These are phyloP conservation scores for Gloeostereum incarnatum DNA, from an alignment of 768 basidiomycete genomes.

Conservation along the genomic window DNA sequence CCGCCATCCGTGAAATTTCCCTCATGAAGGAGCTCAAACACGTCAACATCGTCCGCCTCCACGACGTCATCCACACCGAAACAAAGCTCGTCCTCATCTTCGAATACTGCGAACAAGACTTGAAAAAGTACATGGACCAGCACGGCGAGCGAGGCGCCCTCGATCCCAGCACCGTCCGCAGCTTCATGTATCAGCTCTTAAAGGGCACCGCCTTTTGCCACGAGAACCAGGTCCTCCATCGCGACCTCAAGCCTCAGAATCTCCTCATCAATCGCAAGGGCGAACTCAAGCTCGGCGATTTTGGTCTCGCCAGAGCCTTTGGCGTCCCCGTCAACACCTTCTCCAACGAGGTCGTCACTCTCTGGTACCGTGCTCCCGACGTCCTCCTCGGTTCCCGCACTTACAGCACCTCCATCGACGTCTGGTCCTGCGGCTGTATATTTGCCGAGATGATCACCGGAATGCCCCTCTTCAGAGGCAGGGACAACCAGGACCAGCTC, in stretches of 20 bases:
- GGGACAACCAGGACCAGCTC: constrained; percentile 97
- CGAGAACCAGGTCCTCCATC: constrained; percentile 95
- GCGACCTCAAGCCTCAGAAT: constrained; percentile 98
- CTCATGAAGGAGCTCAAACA: constrained; percentile 99
- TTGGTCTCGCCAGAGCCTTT: constrained; percentile 94
- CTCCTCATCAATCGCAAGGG: constrained; percentile 95
- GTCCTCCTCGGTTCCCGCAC: constrained; percentile 95
- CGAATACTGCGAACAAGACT: constrained; percentile 96
- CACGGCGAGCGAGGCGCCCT: constrained; percentile 94
- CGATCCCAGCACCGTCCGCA: constrained; percentile 82
- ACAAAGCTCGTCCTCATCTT: constrained; percentile 97
- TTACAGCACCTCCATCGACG: constrained; percentile 96
- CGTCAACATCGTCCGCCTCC: constrained; percentile 94
- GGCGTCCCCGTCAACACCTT: constrained; percentile 99
- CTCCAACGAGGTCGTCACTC: constrained; percentile 96
- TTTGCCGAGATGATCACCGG: constrained; percentile 99
- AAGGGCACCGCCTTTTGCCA: constrained; percentile 98
- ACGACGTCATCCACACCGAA: constrained; percentile 99
- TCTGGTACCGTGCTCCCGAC: constrained; percentile 99
- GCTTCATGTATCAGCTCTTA: constrained; percentile 96
- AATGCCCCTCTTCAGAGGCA: constrained; percentile 90
- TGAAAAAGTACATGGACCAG: constrained; percentile 99
- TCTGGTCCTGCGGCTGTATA: constrained; percentile 99
- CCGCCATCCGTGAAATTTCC: constrained; percentile 97
- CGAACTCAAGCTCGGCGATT: constrained; percentile 95